These are phyloP conservation scores for Cytospora schulzeri DNA, from an alignment of 2,329 filamentous ascomycete genomes.

Conservation along the genomic window DNA sequence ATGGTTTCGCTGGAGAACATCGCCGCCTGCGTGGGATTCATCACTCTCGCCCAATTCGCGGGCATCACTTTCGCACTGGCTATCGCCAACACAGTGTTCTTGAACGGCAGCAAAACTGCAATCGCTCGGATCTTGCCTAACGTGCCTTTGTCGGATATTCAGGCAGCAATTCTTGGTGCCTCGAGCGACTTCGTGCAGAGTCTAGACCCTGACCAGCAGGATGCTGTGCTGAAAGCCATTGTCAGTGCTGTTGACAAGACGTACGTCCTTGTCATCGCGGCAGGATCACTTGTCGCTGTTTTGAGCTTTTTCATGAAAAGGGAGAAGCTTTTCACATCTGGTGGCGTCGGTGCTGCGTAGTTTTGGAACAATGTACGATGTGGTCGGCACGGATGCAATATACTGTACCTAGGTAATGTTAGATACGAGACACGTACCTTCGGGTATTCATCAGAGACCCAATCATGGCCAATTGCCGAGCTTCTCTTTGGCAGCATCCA, in stretches of 20 bases:
- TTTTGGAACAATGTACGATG: too few relatives aligned
- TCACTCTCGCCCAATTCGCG: constrained; percentile 34
- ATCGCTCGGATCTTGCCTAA: constrained; percentile 16
- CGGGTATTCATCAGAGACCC: too few relatives aligned
- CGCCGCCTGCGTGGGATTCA: constrained; percentile 39
- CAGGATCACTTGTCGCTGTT: background rate
- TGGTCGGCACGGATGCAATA: too few relatives aligned
- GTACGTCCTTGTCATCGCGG: constrained; percentile 3
- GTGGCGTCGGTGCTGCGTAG: background rate
- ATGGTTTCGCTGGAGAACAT: constrained; percentile 37
- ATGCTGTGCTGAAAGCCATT: constrained; percentile 3
- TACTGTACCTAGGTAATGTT: too few relatives aligned
- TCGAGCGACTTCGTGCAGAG: constrained; percentile 16
- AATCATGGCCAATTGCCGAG: too few relatives aligned
- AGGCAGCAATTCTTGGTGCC: constrained; percentile 9
- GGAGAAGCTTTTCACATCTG: background rate
- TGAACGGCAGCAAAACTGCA: constrained; percentile 28
- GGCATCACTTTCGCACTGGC: constrained; percentile 27
- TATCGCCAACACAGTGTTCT: constrained; percentile 28
- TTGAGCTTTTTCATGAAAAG: constrained; percentile 12
- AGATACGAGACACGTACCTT: too few relatives aligned
- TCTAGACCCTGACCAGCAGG: background rate
- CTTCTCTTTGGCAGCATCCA: too few relatives aligned
- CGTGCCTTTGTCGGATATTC: constrained; percentile 4
- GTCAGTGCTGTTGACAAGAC: background rate